Conservation (phyloP, 129 eudicot species). For the Centrapalus pauciflorus region DNA sequence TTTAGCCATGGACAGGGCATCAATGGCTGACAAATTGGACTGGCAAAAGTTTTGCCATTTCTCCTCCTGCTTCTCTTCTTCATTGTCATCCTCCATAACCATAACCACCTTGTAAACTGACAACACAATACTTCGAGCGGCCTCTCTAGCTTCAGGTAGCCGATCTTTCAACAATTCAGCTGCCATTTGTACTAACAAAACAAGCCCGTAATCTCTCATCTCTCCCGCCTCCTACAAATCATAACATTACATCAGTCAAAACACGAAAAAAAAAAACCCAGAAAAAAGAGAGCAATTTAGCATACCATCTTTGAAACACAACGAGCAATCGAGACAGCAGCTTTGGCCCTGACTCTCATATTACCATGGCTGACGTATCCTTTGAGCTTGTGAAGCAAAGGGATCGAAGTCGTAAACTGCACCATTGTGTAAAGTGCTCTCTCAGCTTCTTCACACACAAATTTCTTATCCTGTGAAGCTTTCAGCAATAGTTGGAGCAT, state of each 20-base stretch:
- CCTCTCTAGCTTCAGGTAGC: conserved; percentile 98
- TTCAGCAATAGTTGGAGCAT: conserved; percentile 73
- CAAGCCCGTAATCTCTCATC: conserved; percentile 70
- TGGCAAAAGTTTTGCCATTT: conserved; percentile 93
- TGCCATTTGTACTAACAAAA: conserved; percentile 43
- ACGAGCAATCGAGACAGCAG: conserved; percentile 69
- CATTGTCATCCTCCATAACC: conserved; percentile 39
- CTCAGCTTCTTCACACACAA: conserved; percentile 98
- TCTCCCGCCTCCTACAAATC: conserved; percentile 50
- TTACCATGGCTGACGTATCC: conserved; percentile 58
- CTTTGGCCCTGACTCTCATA: conserved; percentile 87
- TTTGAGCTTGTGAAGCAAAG: conserved; percentile 64
- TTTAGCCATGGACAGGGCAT: conserved; percentile 65
- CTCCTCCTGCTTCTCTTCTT: conserved; percentile 48
- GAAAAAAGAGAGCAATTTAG: not conserved
- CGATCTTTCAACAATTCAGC: conserved; percentile 77
- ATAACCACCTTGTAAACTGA: conserved; percentile 35
- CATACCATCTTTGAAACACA: conserved; percentile 83
- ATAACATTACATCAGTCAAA: not conserved
- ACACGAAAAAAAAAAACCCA: not conserved
- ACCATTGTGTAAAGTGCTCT: conserved; percentile 71
- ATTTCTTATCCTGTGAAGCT: conserved; percentile 89
- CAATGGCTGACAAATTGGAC: conserved; percentile 70
- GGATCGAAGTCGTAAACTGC: conserved; percentile 59
- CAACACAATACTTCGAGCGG: conserved; percentile 63